These are phyloP conservation scores for Pouteria campechiana DNA, from an alignment of 179 eudicot species.

Conservation along the genomic window DNA sequence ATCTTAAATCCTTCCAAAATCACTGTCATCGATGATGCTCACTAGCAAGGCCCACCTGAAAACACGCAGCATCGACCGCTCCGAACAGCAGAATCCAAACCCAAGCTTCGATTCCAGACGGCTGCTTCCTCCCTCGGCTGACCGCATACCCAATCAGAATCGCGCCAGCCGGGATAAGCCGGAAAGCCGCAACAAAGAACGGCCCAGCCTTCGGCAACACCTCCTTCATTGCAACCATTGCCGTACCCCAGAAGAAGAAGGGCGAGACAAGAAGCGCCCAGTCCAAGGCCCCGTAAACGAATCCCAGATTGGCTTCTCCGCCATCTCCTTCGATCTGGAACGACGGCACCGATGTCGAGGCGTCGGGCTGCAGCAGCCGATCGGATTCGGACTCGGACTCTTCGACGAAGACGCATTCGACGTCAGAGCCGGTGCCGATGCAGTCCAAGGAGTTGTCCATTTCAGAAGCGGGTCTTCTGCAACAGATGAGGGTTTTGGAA, in stretches of 20 bases:
- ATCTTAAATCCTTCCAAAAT: too few relatives aligned
- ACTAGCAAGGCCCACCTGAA: too few relatives aligned
- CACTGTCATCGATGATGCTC: too few relatives aligned
- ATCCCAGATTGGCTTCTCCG: conserved; percentile 6
- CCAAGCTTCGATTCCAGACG: conserved; percentile 82
- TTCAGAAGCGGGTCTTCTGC: too few relatives aligned
- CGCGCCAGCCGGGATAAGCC: conserved; percentile 82
- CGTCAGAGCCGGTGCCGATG: conserved; percentile 50
- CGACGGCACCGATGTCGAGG: neutral
- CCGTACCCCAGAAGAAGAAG: conserved; percentile 98
- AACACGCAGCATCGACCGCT: conserved; percentile 78
- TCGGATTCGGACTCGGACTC: conserved; percentile 8
- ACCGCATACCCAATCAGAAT: conserved; percentile 63
- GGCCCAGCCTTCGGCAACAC: conserved; percentile 85
- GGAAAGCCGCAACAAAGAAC: conserved; percentile 57
- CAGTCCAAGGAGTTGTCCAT: conserved; percentile 22
- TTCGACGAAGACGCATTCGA: conserved; percentile 27
- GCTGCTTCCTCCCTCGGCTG: conserved; percentile 45
- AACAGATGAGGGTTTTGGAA: too few relatives aligned
- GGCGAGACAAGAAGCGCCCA: conserved; percentile 82
- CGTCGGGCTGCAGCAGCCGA: neutral
- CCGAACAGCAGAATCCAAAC: conserved; percentile 64
- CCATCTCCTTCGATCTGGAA: conserved; percentile 2
- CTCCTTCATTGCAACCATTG: conserved; percentile 98
- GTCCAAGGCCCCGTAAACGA: conserved; percentile 30